Percentiles rank a stretch among this genome's conserved stretches.
These are phyloP conservation scores for Corynespora cassiicola DNA, from an alignment of 2,329 filamentous ascomycete species.

Conservation along the genomic window DNA sequence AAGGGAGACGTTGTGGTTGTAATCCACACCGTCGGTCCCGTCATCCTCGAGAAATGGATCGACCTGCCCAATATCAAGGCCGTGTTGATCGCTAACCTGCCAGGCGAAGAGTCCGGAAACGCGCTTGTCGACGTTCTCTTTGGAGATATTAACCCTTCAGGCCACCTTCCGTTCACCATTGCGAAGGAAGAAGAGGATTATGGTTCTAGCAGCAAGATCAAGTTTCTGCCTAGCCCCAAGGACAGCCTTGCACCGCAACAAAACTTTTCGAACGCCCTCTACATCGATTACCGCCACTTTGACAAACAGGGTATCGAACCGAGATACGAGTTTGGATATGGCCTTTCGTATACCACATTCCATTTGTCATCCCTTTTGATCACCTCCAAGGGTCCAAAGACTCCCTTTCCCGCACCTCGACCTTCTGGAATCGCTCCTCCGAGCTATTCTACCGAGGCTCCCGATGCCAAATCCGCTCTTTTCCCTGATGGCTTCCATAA, in stretches of 20 bases:
- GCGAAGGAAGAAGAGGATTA: slow-evolving; percentile 78
- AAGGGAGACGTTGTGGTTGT: slow-evolving; percentile 78
- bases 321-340: slow-evolving; percentile 85
- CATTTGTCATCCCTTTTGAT: slow-evolving; percentile 62
- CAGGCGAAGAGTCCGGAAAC: slow-evolving; percentile 85
- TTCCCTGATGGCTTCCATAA: slow-evolving; percentile 68
- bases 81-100: slow-evolving; percentile 82
- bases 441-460: slow-evolving; percentile 61
- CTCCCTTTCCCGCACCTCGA: slow-evolving; percentile 34
- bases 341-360: slow-evolving; percentile 82
- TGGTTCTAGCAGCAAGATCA: slow-evolving; percentile 72
- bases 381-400: slow-evolving; percentile 53
- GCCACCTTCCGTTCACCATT: slow-evolving; percentile 88
- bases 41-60: slow-evolving; percentile 81
- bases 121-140: slow-evolving; percentile 82
- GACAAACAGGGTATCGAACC: slow-evolving; percentile 77
- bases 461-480: slow-evolving; percentile 62
- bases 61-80: slow-evolving; percentile 78
- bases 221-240: slow-evolving; percentile 68
- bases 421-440: slow-evolving; percentile 46
- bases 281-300: slow-evolving; percentile 90
- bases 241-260: slow-evolving; percentile 75
- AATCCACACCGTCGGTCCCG: slow-evolving; percentile 83
- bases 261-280: slow-evolving; percentile 81
- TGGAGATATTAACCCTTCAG: slow-evolving; percentile 77